Evolutionary conservation across 2,329 filamentous ascomycete genomes (phyloP).

Genomic region (Aspergillus neotritici): DNA sequence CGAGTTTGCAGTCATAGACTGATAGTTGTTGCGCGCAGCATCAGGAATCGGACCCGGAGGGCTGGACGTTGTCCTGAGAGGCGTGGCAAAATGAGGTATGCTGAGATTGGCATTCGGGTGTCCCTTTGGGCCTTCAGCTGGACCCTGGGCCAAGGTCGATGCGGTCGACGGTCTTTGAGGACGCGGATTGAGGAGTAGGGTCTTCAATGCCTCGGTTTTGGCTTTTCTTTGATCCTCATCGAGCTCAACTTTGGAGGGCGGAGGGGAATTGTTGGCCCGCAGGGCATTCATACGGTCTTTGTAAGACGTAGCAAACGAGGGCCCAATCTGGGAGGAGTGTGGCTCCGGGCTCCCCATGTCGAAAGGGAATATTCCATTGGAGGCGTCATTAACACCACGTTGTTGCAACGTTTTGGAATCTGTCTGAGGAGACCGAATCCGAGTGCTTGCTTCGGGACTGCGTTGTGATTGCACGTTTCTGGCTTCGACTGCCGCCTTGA

Average conservation of each 20-base stretch:
- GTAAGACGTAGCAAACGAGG: slow-evolving; percentile 60
- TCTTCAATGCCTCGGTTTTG: slow-evolving; percentile 43
- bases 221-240: slow-evolving; percentile 38
- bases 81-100: slow-evolving; percentile 28
- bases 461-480: slow-evolving; percentile 51
- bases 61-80: slow-evolving; percentile 30
- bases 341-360: slow-evolving; percentile 61
- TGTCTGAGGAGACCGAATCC: slow-evolving; percentile 49
- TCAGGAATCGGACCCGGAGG: slow-evolving; percentile 24
- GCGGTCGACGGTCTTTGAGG: slow-evolving; percentile 32
- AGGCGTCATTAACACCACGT: slow-evolving; percentile 42
- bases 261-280: slow-evolving; percentile 32
- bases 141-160: slow-evolving; percentile 21
- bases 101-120: slow-evolving; percentile 14
- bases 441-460: slow-evolving; percentile 35
- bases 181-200: slow-evolving; percentile 40
- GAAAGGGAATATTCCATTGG: slow-evolving; percentile 58
- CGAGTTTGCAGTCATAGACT: slow-evolving; percentile 12
- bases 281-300: slow-evolving; percentile 43
- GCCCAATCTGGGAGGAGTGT: slow-evolving; percentile 52
- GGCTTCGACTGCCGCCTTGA: slow-evolving; percentile 71
- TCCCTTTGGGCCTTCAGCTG: slow-evolving; percentile 14
- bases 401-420: slow-evolving; percentile 36
- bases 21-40: slow-evolving; percentile 13
- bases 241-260: slow-evolving; percentile 22